Evolutionary conservation across 805 yeast species (phyloP).

Genomic region (Nakazawaea siamensis): DNA sequence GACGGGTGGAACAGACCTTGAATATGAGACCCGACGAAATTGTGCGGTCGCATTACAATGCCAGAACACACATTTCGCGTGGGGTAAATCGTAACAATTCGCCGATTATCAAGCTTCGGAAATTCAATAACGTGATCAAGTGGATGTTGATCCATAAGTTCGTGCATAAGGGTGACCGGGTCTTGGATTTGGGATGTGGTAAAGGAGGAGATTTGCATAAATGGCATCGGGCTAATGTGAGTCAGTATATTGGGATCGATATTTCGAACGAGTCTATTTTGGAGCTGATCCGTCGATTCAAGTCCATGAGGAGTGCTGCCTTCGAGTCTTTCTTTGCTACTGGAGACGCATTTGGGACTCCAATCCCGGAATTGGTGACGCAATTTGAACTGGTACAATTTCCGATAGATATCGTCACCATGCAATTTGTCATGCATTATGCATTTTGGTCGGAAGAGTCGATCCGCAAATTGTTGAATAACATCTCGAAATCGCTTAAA

Average conservation of each 20-base stretch:
- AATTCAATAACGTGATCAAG: constrained; percentile 88
- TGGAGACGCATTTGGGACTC: constrained; percentile 80
- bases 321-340: constrained; percentile 82
- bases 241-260: constrained; percentile 84
- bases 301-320: constrained; percentile 41
- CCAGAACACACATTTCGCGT: constrained; percentile 65
- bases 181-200: constrained; percentile 90
- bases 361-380: constrained; percentile 58
- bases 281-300: constrained; percentile 76
- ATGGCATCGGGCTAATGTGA: constrained; percentile 67
- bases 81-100: constrained; percentile 59
- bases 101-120: constrained; percentile 77
- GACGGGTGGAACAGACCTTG: constrained; percentile 15
- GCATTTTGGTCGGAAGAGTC: constrained; percentile 84
- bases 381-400: constrained; percentile 63
- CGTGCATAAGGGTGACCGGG: constrained; percentile 45
- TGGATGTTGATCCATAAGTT: constrained; percentile 73
- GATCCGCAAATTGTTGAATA: constrained; percentile 62
- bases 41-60: constrained; percentile 81
- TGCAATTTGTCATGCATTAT: constrained; percentile 92
- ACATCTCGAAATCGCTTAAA: constrained; percentile 66
- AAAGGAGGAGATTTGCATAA: constrained; percentile 96
- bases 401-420: constrained; percentile 82
- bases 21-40: constrained; percentile 44
- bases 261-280: constrained; percentile 80